Evolutionary conservation across 2,329 filamentous ascomycete species (phyloP), one percentile per base, ranked within the genome.

Genomic region (Cladophialophora bantiana): DNA sequence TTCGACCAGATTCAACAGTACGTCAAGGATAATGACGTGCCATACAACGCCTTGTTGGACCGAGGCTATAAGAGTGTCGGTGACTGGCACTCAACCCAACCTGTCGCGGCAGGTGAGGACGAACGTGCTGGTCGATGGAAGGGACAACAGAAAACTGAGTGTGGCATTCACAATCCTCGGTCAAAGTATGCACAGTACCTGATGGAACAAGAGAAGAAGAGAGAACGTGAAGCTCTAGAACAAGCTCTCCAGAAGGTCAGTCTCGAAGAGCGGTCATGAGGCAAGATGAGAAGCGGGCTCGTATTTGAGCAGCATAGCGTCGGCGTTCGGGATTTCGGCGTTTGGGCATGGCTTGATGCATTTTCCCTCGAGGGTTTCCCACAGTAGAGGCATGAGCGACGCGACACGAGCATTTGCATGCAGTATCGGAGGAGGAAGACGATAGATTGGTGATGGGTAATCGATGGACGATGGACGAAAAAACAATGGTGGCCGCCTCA

Each of bases 101-200:
- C 95, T 12, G 93, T 98, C 68, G 88, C 85, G 70, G 93, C 94
- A 66, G 92, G 92, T 71, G 95, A 99, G 81, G 95, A 98, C 75
- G 95, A 99, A 87, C 90, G 95, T 59, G 91, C 95, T 7, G 95
- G 95, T 66, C 90, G 95, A 73, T 99, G 95, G 95, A 97, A 97
- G 86, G 95, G 95, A 69, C 91, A 93, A 79, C 83, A 86, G 75
- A 99, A 99, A 89, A 96, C 93, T 15, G 95, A 99, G 83, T 99
- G 95, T 79, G 95, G 95, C 56, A 98, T 99, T 77, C 95, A 99
- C 87, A 98, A 98, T 85, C 96, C 95, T 81, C 90, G 94, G 79
- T 96, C 92, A 66, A 90, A 93, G 73, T 99, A 98, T 76, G 91
- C 93, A 10, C 89, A 94, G 80, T 97, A 90, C 80, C 81, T 96